A percentile compares a stretch with the other conserved stretches of the same genome.
Evolutionary conservation across 2,329 filamentous ascomycete genomes (phyloP).

Genomic region (Didymella arachidicola): DNA sequence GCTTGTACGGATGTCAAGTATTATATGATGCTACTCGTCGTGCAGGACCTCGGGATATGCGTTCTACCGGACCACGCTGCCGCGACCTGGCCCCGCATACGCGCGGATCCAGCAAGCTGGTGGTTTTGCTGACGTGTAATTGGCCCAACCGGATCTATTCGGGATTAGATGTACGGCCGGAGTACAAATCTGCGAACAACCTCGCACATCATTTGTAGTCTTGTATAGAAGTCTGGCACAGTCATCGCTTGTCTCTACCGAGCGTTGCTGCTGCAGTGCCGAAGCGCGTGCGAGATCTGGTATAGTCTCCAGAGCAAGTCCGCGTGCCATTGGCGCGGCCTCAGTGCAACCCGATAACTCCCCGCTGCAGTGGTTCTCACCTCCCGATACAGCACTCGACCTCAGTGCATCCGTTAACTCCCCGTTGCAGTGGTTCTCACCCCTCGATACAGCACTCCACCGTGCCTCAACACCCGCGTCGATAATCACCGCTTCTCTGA

Average conservation of each 20-base stretch:
- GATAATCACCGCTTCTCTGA: too few relatives aligned
- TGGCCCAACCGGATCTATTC: background rate
- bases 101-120: conserved; percentile 19
- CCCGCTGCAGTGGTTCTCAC: too few relatives aligned
- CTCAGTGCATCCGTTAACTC: too few relatives aligned
- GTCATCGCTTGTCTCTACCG: background rate
- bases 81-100: conserved; percentile 21
- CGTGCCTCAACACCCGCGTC: too few relatives aligned
- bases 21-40: conserved; percentile 6
- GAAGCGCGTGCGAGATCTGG: background rate
- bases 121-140: conserved; percentile 10
- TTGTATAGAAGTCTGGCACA: background rate
- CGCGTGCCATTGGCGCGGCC: too few relatives aligned
- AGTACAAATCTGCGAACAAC: conserved; percentile 21
- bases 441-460: too few relatives aligned
- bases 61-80: conserved; percentile 27
- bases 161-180: conserved; percentile 18
- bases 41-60: conserved; percentile 22
- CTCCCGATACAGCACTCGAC: too few relatives aligned
- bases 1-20: conserved; percentile 1
- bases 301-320: background rate
- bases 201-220: conserved; percentile 12
- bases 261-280: background rate
- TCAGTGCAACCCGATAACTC: too few relatives aligned
- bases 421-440: too few relatives aligned